Evolutionary conservation across 2,329 filamentous ascomycete genomes (phyloP).

Genomic region (Verticillium longisporum): DNA sequence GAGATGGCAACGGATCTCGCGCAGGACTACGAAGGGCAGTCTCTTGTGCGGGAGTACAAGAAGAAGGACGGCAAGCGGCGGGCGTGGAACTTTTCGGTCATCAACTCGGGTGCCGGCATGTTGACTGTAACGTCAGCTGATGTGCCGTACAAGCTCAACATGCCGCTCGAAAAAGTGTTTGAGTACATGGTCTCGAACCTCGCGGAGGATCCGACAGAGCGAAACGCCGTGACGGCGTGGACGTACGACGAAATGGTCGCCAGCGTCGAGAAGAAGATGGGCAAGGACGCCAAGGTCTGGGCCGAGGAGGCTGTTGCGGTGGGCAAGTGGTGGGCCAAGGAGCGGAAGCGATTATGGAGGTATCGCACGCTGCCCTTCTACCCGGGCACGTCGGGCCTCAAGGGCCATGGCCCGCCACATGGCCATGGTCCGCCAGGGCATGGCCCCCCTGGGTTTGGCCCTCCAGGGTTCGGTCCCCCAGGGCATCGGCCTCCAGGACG

Average conservation of each 20-base stretch:
- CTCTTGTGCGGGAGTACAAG: slow-evolving; percentile 30
- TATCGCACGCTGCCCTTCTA: not conserved
- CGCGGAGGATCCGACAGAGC: slow-evolving; percentile 8
- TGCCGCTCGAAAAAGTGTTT: slow-evolving; percentile 12
- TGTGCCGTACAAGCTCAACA: slow-evolving; percentile 11
- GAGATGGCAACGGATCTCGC: slow-evolving; percentile 29
- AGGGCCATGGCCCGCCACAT: not conserved
- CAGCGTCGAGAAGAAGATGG: slow-evolving; percentile 3
- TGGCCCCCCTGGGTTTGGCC: not conserved
- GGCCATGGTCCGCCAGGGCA: not conserved
- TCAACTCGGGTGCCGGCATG: slow-evolving; percentile 24
- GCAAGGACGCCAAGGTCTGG: slow-evolving; percentile 12
- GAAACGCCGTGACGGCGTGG: slow-evolving; percentile 6
- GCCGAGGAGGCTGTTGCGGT: slow-evolving; percentile 13
- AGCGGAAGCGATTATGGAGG: slow-evolving; percentile 3
- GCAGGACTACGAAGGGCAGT: slow-evolving; percentile 38
- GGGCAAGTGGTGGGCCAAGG: slow-evolving; percentile 13
- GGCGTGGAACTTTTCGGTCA: slow-evolving; percentile 47
- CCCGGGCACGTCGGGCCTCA: not conserved
- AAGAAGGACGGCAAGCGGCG: not conserved
- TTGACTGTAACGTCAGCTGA: slow-evolving; percentile 12
- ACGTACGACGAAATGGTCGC: slow-evolving; percentile 6
- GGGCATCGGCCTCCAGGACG: not conserved
- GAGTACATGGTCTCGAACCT: slow-evolving; percentile 13
- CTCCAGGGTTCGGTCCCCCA: not conserved